A percentile compares a stretch with the other conserved stretches of the same genome.
Evolutionary conservation across 768 basidiomycete genomes (phyloP).

Genomic region (Rhizopogon vesiculosus): DNA sequence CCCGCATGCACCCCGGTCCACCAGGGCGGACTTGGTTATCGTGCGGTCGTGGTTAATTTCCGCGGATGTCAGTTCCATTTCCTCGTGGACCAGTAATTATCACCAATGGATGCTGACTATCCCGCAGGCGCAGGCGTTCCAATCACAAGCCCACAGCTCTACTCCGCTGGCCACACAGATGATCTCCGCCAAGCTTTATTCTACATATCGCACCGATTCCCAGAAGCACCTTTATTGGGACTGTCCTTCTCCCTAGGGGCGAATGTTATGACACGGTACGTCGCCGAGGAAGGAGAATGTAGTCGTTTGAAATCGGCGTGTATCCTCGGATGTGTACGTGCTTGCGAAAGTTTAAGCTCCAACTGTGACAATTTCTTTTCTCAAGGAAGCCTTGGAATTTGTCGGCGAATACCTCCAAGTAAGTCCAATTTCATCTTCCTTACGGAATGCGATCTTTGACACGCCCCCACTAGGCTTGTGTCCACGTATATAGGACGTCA

Average conservation of each 20-base stretch:
- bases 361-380: constrained; percentile 8
- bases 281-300: constrained; percentile 73
- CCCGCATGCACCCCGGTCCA: constrained; percentile 65
- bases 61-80: constrained; percentile 68
- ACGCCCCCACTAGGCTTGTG: constrained; percentile 39
- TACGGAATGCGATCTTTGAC: constrained; percentile 6
- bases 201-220: constrained; percentile 68
- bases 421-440: constrained; percentile 8
- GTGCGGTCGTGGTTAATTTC: constrained; percentile 89
- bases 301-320: constrained; percentile 63
- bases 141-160: constrained; percentile 77
- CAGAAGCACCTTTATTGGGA: constrained; percentile 77
- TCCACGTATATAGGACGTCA: constrained; percentile 51
- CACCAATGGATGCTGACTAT: constrained; percentile 11
- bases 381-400: constrained; percentile 46
- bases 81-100: neutral
- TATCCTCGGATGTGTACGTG: constrained; percentile 69
- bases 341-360: constrained; percentile 5
- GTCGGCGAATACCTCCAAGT: constrained; percentile 31
- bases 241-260: constrained; percentile 94
- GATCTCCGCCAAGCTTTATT: constrained; percentile 81
- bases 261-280: constrained; percentile 84
- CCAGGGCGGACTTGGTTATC: constrained; percentile 85
- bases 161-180: constrained; percentile 86
- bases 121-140: constrained; percentile 76